phyloP scores from a whole-genome alignment of 1,139 yeast species.

The Groenewaldozyma auringiensis region DNA sequence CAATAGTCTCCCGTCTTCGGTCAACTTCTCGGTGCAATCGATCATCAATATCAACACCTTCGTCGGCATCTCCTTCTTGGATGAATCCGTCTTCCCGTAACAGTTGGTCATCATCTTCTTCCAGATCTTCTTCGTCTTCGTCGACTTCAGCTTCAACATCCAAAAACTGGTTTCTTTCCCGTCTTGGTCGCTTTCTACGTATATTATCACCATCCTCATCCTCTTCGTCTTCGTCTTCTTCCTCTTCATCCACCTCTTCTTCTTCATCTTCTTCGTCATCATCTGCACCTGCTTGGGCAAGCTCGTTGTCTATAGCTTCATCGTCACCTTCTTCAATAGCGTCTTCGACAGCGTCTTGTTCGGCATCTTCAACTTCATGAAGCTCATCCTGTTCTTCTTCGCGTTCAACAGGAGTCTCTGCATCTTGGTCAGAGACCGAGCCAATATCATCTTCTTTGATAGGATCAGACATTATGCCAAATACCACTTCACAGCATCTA shows the following conservation, averaged over 20 bases:
- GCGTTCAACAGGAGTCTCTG: slow-evolving; percentile 24
- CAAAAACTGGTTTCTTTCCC: slow-evolving; percentile 76
- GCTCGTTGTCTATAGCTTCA: slow-evolving; percentile 25
- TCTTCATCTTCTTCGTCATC: slow-evolving; percentile 24
- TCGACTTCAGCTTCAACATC: slow-evolving; percentile 99
- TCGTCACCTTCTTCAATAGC: slow-evolving; percentile 27
- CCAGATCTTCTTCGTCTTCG: slow-evolving; percentile 93
- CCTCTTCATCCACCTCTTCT: slow-evolving; percentile 24
- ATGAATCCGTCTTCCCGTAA: slow-evolving; percentile 61
- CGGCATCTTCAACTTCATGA: slow-evolving; percentile 23
- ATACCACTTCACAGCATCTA: neutral
- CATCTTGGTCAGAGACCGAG: slow-evolving; percentile 18
- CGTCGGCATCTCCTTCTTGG: slow-evolving; percentile 35
- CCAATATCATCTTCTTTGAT: neutral
- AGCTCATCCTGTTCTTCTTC: slow-evolving; percentile 27
- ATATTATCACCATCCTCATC: slow-evolving; percentile 31
- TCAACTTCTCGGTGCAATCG: slow-evolving; percentile 88
- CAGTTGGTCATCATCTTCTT: slow-evolving; percentile 87
- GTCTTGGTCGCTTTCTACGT: slow-evolving; percentile 59
- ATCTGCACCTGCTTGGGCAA: slow-evolving; percentile 25
- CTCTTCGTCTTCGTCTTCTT: slow-evolving; percentile 25
- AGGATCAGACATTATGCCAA: neutral
- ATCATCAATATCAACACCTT: slow-evolving; percentile 57
- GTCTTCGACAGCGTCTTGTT: slow-evolving; percentile 22
- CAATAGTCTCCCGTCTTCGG: slow-evolving; percentile 78